Evolutionary conservation across 768 basidiomycete genomes (phyloP).

Genomic region (Mycena pura): DNA sequence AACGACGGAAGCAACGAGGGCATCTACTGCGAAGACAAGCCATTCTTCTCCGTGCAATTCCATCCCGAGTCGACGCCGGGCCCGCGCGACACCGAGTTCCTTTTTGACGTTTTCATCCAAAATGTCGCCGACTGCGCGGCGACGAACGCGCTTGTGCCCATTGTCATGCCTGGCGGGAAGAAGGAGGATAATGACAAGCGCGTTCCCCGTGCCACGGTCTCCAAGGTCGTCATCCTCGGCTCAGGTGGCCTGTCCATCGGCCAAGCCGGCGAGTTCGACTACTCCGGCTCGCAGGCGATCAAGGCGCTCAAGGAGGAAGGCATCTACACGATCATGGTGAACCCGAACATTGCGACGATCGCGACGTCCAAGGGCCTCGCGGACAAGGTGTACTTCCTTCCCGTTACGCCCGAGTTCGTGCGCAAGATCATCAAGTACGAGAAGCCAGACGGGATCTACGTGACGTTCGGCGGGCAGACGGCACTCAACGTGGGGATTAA

Average conservation of each 20-base stretch:
- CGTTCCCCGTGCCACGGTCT: constrained; percentile 76
- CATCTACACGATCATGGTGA: constrained; percentile 98
- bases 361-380: constrained; percentile 97
- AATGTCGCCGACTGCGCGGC: constrained; percentile 78
- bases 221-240: constrained; percentile 95
- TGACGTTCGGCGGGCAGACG: constrained; percentile 98
- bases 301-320: constrained; percentile 99
- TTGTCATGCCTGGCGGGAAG: constrained; percentile 78
- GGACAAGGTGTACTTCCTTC: constrained; percentile 99
- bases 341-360: constrained; percentile 99
- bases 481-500: constrained; percentile 96
- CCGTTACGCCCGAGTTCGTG: constrained; percentile 97
- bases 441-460: constrained; percentile 98
- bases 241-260: constrained; percentile 98
- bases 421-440: constrained; percentile 98
- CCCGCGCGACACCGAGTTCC: constrained; percentile 97
- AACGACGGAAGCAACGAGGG: constrained; percentile 99
- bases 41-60: constrained; percentile 99
- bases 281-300: constrained; percentile 98
- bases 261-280: constrained; percentile 99
- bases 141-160: constrained; percentile 60
- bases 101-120: constrained; percentile 97
- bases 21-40: constrained; percentile 90
- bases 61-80: constrained; percentile 98
- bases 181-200: constrained; percentile 83